A percentile compares a stretch with the other conserved stretches of the same genome.
Conservation (phyloP, 495 filamentous ascomycete genomes). For the Talaromyces thailandensis region DNA sequence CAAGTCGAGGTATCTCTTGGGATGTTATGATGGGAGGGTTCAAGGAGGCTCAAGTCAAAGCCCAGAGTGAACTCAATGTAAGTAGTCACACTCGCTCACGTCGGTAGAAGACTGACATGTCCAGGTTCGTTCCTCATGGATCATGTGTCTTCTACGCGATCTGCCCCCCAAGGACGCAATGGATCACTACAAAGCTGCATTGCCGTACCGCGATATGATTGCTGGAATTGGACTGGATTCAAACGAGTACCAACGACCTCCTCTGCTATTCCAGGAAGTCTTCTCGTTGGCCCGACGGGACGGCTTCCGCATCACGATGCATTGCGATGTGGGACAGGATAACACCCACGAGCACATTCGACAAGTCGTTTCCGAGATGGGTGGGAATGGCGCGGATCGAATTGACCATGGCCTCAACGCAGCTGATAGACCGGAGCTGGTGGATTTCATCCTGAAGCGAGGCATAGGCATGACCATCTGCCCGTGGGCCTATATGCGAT, state of each 20-base stretch:
- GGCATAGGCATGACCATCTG: conserved; percentile 32
- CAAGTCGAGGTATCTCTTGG: conserved; percentile 23
- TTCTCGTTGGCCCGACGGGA: conserved; percentile 23
- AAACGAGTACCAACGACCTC: conserved; percentile 30
- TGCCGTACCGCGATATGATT: conserved; percentile 19
- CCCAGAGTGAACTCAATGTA: conserved; percentile 14
- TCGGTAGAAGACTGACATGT: background rate
- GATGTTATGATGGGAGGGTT: conserved; percentile 25
- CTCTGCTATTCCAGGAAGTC: conserved; percentile 27
- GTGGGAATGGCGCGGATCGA: conserved; percentile 19
- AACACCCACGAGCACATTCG: conserved; percentile 27
- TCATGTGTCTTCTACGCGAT: conserved; percentile 34
- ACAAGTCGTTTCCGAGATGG: conserved; percentile 22
- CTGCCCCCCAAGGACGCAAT: conserved; percentile 18
- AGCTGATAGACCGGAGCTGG: conserved; percentile 21
- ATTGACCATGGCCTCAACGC: conserved; percentile 37
- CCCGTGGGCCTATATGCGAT: conserved; percentile 30
- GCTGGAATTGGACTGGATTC: conserved; percentile 32
- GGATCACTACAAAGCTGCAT: conserved; percentile 15
- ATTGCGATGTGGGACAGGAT: conserved; percentile 35
- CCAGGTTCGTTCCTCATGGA: conserved; percentile 21
- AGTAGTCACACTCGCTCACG: background rate
- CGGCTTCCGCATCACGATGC: conserved; percentile 30
- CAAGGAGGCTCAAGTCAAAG: conserved; percentile 22
- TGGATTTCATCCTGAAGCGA: conserved; percentile 17